Evolutionary conservation across 495 filamentous ascomycete genomes (phyloP), one percentile per base, ranked within the genome.

Genomic region (Xylaria telfairii): DNA sequence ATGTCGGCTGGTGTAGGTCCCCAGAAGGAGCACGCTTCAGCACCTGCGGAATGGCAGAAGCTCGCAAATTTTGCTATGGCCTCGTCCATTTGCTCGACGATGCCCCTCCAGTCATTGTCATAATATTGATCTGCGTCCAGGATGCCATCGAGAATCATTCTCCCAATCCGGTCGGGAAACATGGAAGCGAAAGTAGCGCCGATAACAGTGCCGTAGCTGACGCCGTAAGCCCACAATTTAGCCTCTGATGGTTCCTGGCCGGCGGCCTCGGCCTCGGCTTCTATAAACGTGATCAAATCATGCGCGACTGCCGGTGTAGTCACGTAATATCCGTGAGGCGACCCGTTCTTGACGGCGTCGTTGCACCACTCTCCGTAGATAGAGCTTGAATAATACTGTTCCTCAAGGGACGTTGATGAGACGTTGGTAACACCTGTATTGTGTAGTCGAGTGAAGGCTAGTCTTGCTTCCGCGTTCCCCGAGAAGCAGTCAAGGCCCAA

Each of bases 161-260:
- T 67, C 2, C 75, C 80, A 1, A 83, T 77, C 13, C 79, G 73
- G 47, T 80, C 77, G 15, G 81, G 80, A 54, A 81, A 81, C 79
- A 82, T 78, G 17, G 80, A 72, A 8, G 81, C 81, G 54, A 81
- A 80, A 41, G 75, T 90, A 64, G 82, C 75, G 9, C 89, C 89
- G 0, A 90, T 77, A 12, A 88, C 63, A 21, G 88, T 87, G 8
- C 88, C 89, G 75, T 90, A 90, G 3, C 86, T 88, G 17, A 87
- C 80, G 5, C 87, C 88, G 83, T 87, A 89, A 68, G 83, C 88
- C 32, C 84, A 75, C 1, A 89, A 54, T 51, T 64, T 68, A 6
- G 71, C 71, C 5, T 68, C 65, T 24, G 72, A 64, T 44, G 56
- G 57, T 62, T 47, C 26, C 34, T 74, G 47, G 26, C 72, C 69